These are phyloP conservation scores for Lichtheimia corymbifera DNA, from an alignment of 371 early-diverging fungal species.

Conservation along the genomic window DNA sequence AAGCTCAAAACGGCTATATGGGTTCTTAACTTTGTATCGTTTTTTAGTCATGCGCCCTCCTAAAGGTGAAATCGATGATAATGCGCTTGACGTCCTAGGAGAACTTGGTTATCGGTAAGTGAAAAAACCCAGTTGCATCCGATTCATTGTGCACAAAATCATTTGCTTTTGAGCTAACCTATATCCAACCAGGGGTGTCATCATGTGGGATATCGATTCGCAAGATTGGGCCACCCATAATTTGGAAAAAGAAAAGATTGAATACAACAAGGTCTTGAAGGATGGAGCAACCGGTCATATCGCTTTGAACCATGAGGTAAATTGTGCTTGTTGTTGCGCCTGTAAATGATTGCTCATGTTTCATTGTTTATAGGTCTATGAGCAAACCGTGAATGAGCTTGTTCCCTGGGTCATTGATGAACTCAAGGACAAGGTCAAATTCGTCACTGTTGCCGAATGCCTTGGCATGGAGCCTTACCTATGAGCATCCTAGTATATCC, in stretches of 20 bases:
- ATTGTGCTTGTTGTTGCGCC: not conserved
- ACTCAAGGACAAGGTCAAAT: constrained; percentile 34
- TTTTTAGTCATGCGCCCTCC: constrained; percentile 50
- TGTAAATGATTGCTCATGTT: not conserved
- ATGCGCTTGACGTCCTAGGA: constrained; percentile 36
- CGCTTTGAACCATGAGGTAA: constrained; percentile 42
- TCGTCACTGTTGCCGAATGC: constrained; percentile 48
- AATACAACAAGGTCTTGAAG: constrained; percentile 16
- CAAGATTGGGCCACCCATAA: constrained; percentile 46
- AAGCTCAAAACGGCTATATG: not conserved
- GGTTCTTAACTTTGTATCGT: not conserved
- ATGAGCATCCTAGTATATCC: too few species aligned
- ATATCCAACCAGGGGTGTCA: not conserved
- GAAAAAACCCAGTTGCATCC: too few species aligned
- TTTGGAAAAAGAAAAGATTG: constrained; percentile 17
- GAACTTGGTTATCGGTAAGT: constrained; percentile 46
- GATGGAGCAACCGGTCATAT: constrained; percentile 31
- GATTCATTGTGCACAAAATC: too few species aligned
- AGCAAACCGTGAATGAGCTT: constrained; percentile 35
- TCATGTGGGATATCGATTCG: constrained; percentile 61
- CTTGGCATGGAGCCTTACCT: constrained; percentile 9
- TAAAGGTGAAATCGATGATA: constrained; percentile 39
- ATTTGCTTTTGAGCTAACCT: not conserved
- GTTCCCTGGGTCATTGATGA: constrained; percentile 37
- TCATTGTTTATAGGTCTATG: not conserved